A percentile compares a stretch with the other conserved stretches of the same genome.
Conservation (phyloP, 345 rosid species). For the Sisymbrium irio region DNA sequence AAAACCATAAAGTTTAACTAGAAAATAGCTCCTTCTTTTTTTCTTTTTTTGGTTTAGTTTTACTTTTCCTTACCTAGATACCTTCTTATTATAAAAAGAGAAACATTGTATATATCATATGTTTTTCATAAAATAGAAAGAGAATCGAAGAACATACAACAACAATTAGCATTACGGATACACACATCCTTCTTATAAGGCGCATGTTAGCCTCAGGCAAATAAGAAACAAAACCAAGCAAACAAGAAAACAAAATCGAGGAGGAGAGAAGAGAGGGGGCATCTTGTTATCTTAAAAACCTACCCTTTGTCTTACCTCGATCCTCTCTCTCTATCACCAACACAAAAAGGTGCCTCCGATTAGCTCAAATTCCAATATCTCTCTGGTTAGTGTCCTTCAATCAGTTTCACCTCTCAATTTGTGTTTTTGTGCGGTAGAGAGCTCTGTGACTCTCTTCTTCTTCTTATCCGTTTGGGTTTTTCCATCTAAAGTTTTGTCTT, state of each 20-base stretch:
- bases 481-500: too few species aligned
- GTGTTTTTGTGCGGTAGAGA: background rate
- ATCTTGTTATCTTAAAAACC: slow-evolving; percentile 28
- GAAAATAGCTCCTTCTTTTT: too few species aligned
- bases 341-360: background rate
- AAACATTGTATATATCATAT: too few species aligned
- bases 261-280: background rate
- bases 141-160: too few species aligned
- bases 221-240: slow-evolving; percentile 13
- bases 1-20: too few species aligned
- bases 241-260: background rate
- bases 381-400: slow-evolving; percentile 1
- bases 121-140: too few species aligned
- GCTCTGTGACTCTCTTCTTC: background rate
- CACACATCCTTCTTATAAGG: too few species aligned
- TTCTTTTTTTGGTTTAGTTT: too few species aligned
- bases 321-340: slow-evolving; percentile 23
- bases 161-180: too few species aligned
- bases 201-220: slow-evolving; percentile 7
- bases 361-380: background rate
- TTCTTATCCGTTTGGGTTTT: background rate
- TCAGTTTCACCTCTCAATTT: background rate
- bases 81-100: too few species aligned
- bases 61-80: too few species aligned
- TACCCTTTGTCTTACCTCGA: slow-evolving; percentile 37